These are phyloP conservation scores for Fusarium siculi DNA, from an alignment of 2,329 filamentous ascomycete species.

Conservation along the genomic window DNA sequence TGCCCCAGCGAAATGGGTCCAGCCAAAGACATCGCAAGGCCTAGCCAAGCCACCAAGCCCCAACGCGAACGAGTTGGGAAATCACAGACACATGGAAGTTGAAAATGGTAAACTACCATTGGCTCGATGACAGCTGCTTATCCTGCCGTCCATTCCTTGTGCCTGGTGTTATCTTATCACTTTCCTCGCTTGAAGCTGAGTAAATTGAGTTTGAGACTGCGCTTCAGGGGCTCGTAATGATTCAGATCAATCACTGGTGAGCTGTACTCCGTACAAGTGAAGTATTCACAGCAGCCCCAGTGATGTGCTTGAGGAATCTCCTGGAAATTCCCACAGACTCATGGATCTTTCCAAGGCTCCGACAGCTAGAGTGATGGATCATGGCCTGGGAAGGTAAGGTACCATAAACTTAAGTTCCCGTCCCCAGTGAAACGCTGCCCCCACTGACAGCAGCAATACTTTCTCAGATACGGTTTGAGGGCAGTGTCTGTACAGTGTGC, in stretches of 20 bases:
- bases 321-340: slow-evolving; percentile 21
- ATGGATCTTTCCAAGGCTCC: slow-evolving; percentile 34
- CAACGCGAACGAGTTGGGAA: slow-evolving; percentile 34
- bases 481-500: slow-evolving; percentile 16
- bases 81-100: slow-evolving; percentile 27
- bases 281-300: neutral
- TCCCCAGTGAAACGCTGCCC: slow-evolving; percentile 31
- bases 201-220: neutral
- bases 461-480: slow-evolving; percentile 13
- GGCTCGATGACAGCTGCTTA: slow-evolving; percentile 12
- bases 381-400: slow-evolving; percentile 29
- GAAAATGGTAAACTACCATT: slow-evolving; percentile 27
- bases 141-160: slow-evolving; percentile 24
- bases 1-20: slow-evolving; percentile 32
- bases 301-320: slow-evolving; percentile 16
- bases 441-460: slow-evolving; percentile 12
- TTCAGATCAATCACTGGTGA: neutral
- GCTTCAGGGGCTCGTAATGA: slow-evolving; percentile 2
- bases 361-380: slow-evolving; percentile 15
- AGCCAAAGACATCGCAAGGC: slow-evolving; percentile 18
- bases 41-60: slow-evolving; percentile 39
- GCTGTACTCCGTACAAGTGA: neutral
- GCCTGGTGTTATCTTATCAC: slow-evolving; percentile 25
- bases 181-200: neutral
- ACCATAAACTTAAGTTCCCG: slow-evolving; percentile 27